Conservation (phyloP, 2,329 filamentous ascomycete species). For the Aspergillus viridinutans region DNA sequence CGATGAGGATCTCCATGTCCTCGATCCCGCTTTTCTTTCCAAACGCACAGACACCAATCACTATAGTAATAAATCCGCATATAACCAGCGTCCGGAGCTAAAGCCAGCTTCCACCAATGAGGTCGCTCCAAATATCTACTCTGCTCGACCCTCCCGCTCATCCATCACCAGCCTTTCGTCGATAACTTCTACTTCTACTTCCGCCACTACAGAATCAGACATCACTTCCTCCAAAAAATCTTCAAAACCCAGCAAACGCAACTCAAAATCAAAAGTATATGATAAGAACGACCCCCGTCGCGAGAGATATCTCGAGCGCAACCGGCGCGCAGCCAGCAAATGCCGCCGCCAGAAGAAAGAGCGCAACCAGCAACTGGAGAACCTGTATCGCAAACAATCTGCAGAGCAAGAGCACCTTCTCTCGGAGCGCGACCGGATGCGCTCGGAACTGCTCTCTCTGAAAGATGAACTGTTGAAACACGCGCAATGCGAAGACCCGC, state of each 20-base stretch:
- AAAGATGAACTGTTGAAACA: neutral
- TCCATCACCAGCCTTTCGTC: neutral
- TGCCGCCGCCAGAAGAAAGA: neutral
- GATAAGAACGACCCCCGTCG: constrained; percentile 26
- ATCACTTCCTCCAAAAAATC: neutral
- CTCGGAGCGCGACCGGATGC: neutral
- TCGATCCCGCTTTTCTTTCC: neutral
- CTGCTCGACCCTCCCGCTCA: neutral
- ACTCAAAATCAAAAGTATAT: neutral
- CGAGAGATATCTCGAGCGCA: constrained; percentile 19
- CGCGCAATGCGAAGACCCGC: neutral
- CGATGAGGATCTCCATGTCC: neutral
- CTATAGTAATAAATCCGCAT: neutral
- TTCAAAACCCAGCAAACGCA: neutral
- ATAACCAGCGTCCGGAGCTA: neutral
- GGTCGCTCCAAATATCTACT: neutral
- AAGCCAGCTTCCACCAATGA: neutral
- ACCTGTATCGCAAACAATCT: neutral
- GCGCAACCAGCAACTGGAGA: neutral
- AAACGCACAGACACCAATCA: neutral
- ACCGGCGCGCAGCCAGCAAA: neutral
- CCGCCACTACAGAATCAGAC: neutral
- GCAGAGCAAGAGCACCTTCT: neutral
- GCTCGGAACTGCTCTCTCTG: neutral
- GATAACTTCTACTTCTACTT: neutral